phyloP scores from a whole-genome alignment of 2,329 filamentous ascomycete species.

The Penicillium italicum region DNA sequence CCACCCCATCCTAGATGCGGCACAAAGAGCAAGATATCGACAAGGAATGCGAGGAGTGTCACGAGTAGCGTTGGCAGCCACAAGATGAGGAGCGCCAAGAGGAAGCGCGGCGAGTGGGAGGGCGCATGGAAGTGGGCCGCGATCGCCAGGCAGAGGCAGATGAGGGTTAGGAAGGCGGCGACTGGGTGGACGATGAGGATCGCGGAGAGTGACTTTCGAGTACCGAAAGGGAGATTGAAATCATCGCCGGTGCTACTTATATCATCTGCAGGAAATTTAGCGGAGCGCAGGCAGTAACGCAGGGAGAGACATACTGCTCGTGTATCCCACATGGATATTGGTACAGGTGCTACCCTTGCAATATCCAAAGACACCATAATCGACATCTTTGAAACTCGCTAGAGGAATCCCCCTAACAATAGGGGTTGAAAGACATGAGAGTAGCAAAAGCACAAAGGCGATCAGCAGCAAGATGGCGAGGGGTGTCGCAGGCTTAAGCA shows the following conservation, averaged over 20 bases:
- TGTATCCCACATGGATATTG: slow-evolving; percentile 77
- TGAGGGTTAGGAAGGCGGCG: slow-evolving; percentile 77
- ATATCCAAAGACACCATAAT: slow-evolving; percentile 90
- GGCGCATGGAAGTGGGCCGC: slow-evolving; percentile 82
- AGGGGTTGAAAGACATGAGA: slow-evolving; percentile 87
- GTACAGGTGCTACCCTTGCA: slow-evolving; percentile 68
- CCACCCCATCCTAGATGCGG: slow-evolving; percentile 92
- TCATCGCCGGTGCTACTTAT: slow-evolving; percentile 46
- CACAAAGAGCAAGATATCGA: slow-evolving; percentile 91
- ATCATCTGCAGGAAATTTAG: slow-evolving; percentile 25
- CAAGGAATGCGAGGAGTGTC: slow-evolving; percentile 79
- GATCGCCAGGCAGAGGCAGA: slow-evolving; percentile 76
- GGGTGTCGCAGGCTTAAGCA: slow-evolving; percentile 90
- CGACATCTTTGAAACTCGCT: slow-evolving; percentile 69
- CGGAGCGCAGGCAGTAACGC: slow-evolving; percentile 10
- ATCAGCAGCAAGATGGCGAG: slow-evolving; percentile 78
- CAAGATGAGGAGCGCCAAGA: slow-evolving; percentile 80
- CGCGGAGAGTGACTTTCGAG: slow-evolving; percentile 69
- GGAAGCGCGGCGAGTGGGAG: slow-evolving; percentile 83
- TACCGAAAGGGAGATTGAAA: slow-evolving; percentile 62
- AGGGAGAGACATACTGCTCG: slow-evolving; percentile 61
- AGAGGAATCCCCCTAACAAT: slow-evolving; percentile 82
- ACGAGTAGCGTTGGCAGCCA: slow-evolving; percentile 80
- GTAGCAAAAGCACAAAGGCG: slow-evolving; percentile 78
- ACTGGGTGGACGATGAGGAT: slow-evolving; percentile 92